Base-by-base conservation (phyloP, 257 asterid genomes). In the Voacanga thouarsii region DNA sequence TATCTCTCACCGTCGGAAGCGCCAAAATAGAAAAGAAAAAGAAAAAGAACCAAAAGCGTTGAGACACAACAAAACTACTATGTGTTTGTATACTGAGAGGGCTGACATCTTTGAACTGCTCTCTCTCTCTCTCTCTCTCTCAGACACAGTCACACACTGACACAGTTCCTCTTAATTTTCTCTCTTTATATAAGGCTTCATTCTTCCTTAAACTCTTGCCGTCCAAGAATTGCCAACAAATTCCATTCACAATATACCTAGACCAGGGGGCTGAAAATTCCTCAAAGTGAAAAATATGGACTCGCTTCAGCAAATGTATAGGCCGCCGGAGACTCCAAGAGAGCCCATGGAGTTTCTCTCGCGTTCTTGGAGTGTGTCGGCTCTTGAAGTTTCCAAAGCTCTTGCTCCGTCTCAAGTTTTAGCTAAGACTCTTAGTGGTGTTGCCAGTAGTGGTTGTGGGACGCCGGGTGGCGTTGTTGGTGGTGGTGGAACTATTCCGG, bases 281-380 rank as follows among this genome's bases (percentile, higher is more conserved):
- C 23, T 30, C n/a, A 12, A 10, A 14, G 44, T 14, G 69, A 37
- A 39, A 19, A 71, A 77, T 71, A 94, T 95, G 99, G 99, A 95
- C 68, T 85, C 81, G 41, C 79, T 87, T 15, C 88, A 85, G 67
- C 83, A 90, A 59, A 77, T 85, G 55, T 91, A 81, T 86, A 67
- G 90, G 81, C 97, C 98, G 1, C 96, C 97, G 45, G 97, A 92
- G 66, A 93, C 97, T 12, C 98, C 98, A 2, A 83, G 81, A 45
- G 99, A 96, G 87, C 97, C 99, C 0, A 96, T 96, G 98, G 99
- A 96, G 88, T 96, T 96, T 44, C 86, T 96, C 0, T 89, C 98
- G 9, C 97, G 99, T 28, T 93, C 98, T 12, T 96, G 99, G 99
- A 96, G 97, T 67, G 57, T 88, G 2, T 93, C 99, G 5, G 97